Percentiles rank a stretch among this genome's conserved stretches.
These are phyloP conservation scores for Claviceps sp. DNA, from an alignment of 2,329 filamentous ascomycete species.

Conservation along the genomic window DNA sequence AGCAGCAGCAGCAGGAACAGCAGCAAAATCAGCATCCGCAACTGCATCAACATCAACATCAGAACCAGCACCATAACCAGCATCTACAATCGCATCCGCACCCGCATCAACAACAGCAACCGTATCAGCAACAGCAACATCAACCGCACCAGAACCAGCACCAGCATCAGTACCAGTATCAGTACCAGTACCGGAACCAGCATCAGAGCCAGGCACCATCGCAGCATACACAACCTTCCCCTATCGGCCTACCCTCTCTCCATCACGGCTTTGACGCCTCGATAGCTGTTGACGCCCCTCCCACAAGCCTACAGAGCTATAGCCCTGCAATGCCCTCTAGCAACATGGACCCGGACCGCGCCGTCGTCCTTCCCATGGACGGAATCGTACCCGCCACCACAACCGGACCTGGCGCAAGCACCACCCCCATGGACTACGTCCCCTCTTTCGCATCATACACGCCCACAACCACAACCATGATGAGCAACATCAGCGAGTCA, in stretches of 20 bases:
- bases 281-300: not conserved
- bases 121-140: not conserved
- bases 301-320: slow-evolving; percentile 10
- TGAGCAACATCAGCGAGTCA: not conserved
- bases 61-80: too few relatives aligned
- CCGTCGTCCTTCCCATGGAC: slow-evolving; percentile 1
- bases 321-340: slow-evolving; percentile 7
- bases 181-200: not conserved
- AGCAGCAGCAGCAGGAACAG: too few relatives aligned
- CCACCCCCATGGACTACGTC: slow-evolving; percentile 1
- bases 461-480: slow-evolving; percentile 5
- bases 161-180: not conserved
- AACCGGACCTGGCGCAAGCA: not conserved
- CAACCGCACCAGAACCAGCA: not conserved
- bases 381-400: not conserved
- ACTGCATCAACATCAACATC: too few relatives aligned
- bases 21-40: too few relatives aligned
- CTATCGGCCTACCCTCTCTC: not conserved
- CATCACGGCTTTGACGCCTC: not conserved
- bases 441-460: slow-evolving; percentile 27
- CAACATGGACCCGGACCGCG: not conserved
- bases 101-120: not conserved
- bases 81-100: too few relatives aligned
- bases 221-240: not conserved
- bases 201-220: slow-evolving; percentile 9